Conservation (phyloP, 345 rosid genomes). For the Populus euphratica region DNA sequence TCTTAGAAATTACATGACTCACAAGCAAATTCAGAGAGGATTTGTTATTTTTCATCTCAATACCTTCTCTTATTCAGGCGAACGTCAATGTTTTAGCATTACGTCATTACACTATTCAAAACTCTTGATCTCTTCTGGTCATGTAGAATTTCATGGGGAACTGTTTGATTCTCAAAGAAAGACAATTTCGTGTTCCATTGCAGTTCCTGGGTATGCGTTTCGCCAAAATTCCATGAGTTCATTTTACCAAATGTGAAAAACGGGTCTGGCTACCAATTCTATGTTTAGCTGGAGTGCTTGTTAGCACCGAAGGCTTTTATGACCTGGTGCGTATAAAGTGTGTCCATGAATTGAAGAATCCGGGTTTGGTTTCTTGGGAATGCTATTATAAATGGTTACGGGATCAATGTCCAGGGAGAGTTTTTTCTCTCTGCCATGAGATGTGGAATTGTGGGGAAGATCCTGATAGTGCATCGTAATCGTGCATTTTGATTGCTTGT, state of each 20-base stretch:
- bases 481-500: conserved; percentile 39
- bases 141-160: conserved; percentile 22
- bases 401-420: conserved; percentile 39
- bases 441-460: conserved; percentile 34
- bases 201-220: conserved; percentile 42
- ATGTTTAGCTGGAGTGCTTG: conserved; percentile 43
- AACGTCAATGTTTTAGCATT: background rate
- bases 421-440: conserved; percentile 32
- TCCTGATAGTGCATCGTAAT: conserved; percentile 38
- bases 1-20: background rate
- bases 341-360: conserved; percentile 36
- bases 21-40: conserved; percentile 11
- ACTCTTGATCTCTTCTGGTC: conserved; percentile 26
- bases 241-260: conserved; percentile 34
- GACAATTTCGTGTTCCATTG: conserved; percentile 40
- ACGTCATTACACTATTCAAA: conserved; percentile 12
- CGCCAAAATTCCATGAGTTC: conserved; percentile 18
- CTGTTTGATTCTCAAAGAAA: conserved; percentile 32
- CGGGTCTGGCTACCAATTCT: conserved; percentile 38
- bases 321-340: conserved; percentile 21
- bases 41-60: background rate
- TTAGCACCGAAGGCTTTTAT: conserved; percentile 19
- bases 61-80: conserved; percentile 5
- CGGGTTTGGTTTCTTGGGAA: conserved; percentile 43
- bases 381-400: conserved; percentile 40